Evolutionary conservation across 805 yeast genomes (phyloP).

Genomic region (Starmerella powellii): DNA sequence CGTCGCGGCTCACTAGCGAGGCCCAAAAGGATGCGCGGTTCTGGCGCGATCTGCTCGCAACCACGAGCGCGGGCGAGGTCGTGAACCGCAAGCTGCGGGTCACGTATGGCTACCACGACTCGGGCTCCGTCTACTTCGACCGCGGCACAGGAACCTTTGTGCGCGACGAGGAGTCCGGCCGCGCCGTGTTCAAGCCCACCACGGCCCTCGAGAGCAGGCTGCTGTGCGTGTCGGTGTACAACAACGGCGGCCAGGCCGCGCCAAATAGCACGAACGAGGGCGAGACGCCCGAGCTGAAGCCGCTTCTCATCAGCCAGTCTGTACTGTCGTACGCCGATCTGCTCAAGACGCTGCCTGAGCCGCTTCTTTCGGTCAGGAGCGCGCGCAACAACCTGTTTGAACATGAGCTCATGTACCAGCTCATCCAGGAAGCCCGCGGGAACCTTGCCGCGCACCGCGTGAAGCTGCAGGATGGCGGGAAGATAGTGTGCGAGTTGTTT

Average conservation of each 20-base stretch:
- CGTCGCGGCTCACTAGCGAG: constrained; percentile 41
- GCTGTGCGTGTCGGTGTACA: constrained; percentile 39
- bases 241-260: neutral
- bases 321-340: neutral
- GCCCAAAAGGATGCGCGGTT: constrained; percentile 50
- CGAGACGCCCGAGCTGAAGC: constrained; percentile 4
- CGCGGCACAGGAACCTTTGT: constrained; percentile 50
- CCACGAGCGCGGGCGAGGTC: constrained; percentile 39
- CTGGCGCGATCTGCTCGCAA: constrained; percentile 44
- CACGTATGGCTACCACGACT: constrained; percentile 82
- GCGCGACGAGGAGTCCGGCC: constrained; percentile 32
- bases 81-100: constrained; percentile 63
- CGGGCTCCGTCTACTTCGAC: constrained; percentile 68
- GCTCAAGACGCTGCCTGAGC: constrained; percentile 1
- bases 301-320: constrained; percentile 5
- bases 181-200: constrained; percentile 32
- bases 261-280: neutral
- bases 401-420: constrained; percentile 71
- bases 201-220: constrained; percentile 33
- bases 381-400: constrained; percentile 74
- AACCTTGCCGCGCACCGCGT: constrained; percentile 58
- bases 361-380: constrained; percentile 38
- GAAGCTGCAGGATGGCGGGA: constrained; percentile 47
- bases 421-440: constrained; percentile 59
- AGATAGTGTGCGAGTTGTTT: constrained; percentile 48